Base-by-base conservation (phyloP, 768 basidiomycete species). In the Termitomyces sp. region DNA sequence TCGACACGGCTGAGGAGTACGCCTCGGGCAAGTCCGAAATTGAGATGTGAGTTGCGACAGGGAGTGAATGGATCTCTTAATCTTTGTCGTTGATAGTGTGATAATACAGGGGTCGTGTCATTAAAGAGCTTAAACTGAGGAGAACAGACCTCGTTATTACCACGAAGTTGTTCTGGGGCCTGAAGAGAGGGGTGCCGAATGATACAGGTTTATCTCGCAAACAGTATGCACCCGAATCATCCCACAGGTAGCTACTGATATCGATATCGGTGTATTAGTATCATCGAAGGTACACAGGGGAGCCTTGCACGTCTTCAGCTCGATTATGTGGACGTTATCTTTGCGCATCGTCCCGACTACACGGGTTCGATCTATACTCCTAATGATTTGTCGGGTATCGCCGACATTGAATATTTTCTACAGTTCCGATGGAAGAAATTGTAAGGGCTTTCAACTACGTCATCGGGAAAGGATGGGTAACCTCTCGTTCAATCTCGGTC, bases 161-260 rank as follows among this genome's bases (percentile, higher is more conserved):
- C 16, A 92, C 88, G 50, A 91, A 91, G 68, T 57, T 91, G 46
- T 91, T 85, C 77, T 91, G 87, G 78, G 89, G 89, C 27, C 69
- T 82, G 8, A 69, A 82, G 58, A 67, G 69, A 12, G 84, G 83
- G 22, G 22, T 33, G 13, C 83, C 80, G 0, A 87, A 87, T 64
- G 81, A 78, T 56, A 24, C 14, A 16, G 36, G 14, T 12, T 37
- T 22, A 33, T 33, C 32, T 33, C 30, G n/a, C 12, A 14, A 22
- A 33, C 42, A 43, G 42, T 14, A 43, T 20, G 46, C 12, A 33
- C 20, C n/a, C 14, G 6, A 48, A 33, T 13, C 32, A 33, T 27
- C 18, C 10, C 10, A n/a, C n/a, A n/a, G n/a, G n/a, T n/a, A n/a
- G 22, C 22, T 22, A 22, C 22, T 22, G 22, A 44, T 42, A 20